A percentile compares a stretch with the other conserved stretches of the same genome.
Conservation (phyloP, 2,329 filamentous ascomycete species). For the Biscogniauxia sp. region DNA sequence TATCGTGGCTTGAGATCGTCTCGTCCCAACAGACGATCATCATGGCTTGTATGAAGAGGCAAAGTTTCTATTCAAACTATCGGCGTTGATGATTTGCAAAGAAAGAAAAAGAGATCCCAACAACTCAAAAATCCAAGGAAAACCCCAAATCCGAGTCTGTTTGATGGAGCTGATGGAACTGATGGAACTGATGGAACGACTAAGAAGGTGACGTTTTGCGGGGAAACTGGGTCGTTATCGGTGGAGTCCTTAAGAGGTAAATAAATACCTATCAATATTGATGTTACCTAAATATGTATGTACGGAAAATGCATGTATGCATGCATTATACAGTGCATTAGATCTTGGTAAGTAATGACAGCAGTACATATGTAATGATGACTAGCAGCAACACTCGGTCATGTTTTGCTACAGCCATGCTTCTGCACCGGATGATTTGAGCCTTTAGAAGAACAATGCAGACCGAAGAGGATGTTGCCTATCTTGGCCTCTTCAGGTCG, state of each 20-base stretch:
- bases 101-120: no score
- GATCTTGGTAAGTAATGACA: no score
- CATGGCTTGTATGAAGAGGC: no score
- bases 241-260: no score
- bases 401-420: neutral
- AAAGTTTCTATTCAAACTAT: no score
- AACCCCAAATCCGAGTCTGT: neutral
- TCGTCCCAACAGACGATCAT: no score
- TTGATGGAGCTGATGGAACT: neutral
- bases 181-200: neutral
- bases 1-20: no score
- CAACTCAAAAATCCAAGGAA: no score
- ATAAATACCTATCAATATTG: no score
- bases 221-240: neutral
- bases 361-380: neutral
- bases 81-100: no score
- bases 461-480: conserved; percentile 11
- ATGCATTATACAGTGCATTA: neutral
- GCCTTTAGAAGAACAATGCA: neutral
- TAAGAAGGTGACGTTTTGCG: neutral
- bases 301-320: neutral
- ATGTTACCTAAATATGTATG: no score
- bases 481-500: conserved; percentile 8
- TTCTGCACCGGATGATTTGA: neutral
- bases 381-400: neutral